These are phyloP conservation scores for Phaeosphaeria sp. DNA, from an alignment of 2,329 filamentous ascomycete species.

Conservation along the genomic window DNA sequence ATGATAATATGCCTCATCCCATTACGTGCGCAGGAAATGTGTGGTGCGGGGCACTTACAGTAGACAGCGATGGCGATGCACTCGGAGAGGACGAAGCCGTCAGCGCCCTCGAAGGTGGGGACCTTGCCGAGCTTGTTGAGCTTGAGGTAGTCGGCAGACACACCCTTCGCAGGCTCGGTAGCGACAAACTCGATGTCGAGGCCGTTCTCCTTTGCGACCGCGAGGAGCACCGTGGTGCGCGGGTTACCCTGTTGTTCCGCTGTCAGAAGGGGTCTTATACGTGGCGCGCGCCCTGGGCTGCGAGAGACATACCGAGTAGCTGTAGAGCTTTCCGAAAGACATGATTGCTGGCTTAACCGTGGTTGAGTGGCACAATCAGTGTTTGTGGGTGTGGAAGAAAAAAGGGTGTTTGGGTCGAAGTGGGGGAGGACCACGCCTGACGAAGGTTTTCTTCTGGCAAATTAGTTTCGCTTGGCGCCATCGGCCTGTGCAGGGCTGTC, in stretches of 20 bases:
- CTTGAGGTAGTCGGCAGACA: constrained; percentile 80
- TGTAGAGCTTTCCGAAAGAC: constrained; percentile 98
- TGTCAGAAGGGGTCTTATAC: constrained; percentile 25
- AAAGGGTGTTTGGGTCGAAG: constrained; percentile 33
- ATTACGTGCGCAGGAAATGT: constrained; percentile 34
- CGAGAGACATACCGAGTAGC: constrained; percentile 63
- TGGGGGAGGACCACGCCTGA: constrained; percentile 21
- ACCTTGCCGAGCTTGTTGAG: constrained; percentile 88
- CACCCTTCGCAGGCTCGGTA: constrained; percentile 68
- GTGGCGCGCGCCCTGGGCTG: constrained; percentile 2
- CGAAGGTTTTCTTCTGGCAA: constrained; percentile 32
- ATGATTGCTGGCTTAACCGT: constrained; percentile 64
- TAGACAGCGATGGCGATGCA: constrained; percentile 96
- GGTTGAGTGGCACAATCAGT: constrained; percentile 39
- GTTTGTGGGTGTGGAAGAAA: constrained; percentile 30
- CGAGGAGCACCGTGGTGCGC: constrained; percentile 86
- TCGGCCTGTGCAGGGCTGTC: constrained; percentile 13
- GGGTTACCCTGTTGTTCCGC: constrained; percentile 73
- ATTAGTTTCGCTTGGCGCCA: constrained; percentile 31
- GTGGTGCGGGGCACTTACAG: constrained; percentile 68
- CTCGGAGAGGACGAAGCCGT: constrained; percentile 90
- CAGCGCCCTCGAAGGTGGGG: constrained; percentile 88
- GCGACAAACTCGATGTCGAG: constrained; percentile 87
- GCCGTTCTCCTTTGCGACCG: constrained; percentile 96
- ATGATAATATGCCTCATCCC: constrained; percentile 75